A percentile compares a stretch with the other conserved stretches of the same genome.
phyloP scores from a whole-genome alignment of 2,329 filamentous ascomycete genomes.

The Penicillium frequentans region DNA sequence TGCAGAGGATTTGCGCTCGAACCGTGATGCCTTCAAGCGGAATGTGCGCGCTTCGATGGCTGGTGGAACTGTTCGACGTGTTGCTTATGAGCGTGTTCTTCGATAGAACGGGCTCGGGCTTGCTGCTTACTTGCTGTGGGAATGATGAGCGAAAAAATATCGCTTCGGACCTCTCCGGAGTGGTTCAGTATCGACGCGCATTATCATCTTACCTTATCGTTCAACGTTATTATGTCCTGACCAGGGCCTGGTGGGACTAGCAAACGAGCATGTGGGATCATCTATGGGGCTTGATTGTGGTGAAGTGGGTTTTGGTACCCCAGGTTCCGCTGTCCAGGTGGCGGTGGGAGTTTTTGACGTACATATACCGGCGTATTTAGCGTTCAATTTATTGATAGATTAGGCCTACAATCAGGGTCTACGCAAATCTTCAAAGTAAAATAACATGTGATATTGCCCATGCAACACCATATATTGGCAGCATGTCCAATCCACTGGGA shows the following conservation, averaged over 20 bases:
- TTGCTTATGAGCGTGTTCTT: conserved; percentile 75
- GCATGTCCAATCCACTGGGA: neutral
- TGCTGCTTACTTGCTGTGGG: neutral
- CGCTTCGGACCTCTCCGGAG: neutral
- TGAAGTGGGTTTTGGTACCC: neutral
- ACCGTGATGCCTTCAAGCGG: conserved; percentile 84
- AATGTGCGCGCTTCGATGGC: conserved; percentile 84
- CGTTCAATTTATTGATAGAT: conserved; percentile 20
- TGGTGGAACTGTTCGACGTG: conserved; percentile 72
- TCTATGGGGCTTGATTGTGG: neutral
- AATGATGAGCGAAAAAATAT: neutral
- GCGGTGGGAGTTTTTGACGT: conserved; percentile 8
- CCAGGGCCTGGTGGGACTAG: neutral
- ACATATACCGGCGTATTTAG: conserved; percentile 35
- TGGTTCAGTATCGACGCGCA: neutral
- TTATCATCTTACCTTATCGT: neutral
- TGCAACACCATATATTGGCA: neutral
- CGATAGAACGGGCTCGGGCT: conserved; percentile 48
- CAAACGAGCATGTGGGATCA: neutral
- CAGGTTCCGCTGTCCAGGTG: neutral
- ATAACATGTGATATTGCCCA: neutral
- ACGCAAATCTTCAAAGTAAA: neutral
- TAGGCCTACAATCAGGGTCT: neutral
- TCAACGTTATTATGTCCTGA: neutral
- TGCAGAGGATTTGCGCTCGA: conserved; percentile 83